These are phyloP conservation scores for Tulasnella calospora DNA, from an alignment of 768 basidiomycete species.

Conservation along the genomic window DNA sequence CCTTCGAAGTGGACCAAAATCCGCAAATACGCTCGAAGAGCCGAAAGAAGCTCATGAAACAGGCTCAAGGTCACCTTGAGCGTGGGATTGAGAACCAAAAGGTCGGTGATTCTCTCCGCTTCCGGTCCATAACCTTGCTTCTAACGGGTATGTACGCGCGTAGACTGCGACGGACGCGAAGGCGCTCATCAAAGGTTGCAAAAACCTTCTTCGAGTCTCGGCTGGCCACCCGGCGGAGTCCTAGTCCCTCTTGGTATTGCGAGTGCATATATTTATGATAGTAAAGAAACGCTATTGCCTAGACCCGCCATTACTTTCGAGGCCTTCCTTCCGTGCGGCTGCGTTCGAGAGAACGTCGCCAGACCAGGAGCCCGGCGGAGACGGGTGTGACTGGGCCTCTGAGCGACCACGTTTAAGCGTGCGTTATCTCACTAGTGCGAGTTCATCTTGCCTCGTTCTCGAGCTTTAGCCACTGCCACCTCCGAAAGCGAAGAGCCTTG, in stretches of 20 bases:
- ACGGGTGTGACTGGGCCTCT: no score
- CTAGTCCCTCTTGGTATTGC: background rate
- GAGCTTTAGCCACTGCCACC: no score
- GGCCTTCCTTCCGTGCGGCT: no score
- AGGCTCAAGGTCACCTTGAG: background rate
- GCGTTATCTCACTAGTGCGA: no score
- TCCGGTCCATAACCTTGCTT: background rate
- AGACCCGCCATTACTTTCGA: no score
- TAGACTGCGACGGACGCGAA: background rate
- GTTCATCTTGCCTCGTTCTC: no score
- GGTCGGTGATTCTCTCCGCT: background rate
- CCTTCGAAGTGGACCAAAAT: background rate
- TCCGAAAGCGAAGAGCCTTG: no score
- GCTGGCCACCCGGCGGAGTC: background rate
- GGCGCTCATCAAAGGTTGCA: background rate
- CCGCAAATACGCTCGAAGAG: background rate
- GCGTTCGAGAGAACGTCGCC: no score
- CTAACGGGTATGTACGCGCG: background rate
- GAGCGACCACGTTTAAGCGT: no score
- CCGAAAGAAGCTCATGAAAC: background rate
- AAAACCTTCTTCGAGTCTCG: background rate
- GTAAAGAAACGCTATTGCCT: no score
- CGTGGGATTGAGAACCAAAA: background rate
- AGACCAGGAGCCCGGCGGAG: no score
- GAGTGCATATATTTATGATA: background rate